Base-by-base conservation (phyloP, 345 rosid genomes). In the Mallotus nudiflorus region DNA sequence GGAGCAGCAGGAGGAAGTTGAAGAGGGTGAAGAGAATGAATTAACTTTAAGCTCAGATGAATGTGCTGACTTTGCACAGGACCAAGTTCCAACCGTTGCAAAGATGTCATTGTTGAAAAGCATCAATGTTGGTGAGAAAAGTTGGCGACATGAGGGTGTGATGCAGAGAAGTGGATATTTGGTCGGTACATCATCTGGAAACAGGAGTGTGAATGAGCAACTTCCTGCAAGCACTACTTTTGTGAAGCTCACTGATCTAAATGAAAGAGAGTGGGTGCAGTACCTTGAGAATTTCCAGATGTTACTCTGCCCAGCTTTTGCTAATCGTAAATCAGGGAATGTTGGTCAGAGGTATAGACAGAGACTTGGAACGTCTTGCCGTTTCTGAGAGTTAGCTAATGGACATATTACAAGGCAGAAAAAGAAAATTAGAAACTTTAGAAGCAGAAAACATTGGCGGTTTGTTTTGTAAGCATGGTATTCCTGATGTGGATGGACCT, bases 281-380 rank as follows among this genome's bases (percentile, higher is more conserved):
- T 89, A 62, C 77, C 78, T 85, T 16, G 86, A 85, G 31, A 73
- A 74, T 24, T 87, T 85, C n/a, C 83, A 79, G 72, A 82, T 78
- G 72, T 56, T 84, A 60, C 82, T 87, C 29, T 29, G 20, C 68
- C 81, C 78, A 10, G 79, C 82, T 62, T 82, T 89, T 29, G 56
- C 60, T 24, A 73, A 66, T 60, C 83, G 66, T 49, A 81, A 75
- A 65, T 68, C 77, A 13, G 76, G 35, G 11, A 69, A 67, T 46
- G 57, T 67, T 2, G 80, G 83, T 39, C 89, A 78, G 71, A 82
- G 72, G 77, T 85, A 73, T 67, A 85, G 84, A 75, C 90, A 81
- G 71, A 85, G 93, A 79, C 84, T 86, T 19, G 89, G 91, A 70
- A 80, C 91, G 44, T 89, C 88, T 3, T 87, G 94, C 87, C 83